A percentile compares a stretch with the other conserved stretches of the same genome.
Evolutionary conservation across 2,329 filamentous ascomycete species (phyloP).

Genomic region (Phyllosticta citriasiana): DNA sequence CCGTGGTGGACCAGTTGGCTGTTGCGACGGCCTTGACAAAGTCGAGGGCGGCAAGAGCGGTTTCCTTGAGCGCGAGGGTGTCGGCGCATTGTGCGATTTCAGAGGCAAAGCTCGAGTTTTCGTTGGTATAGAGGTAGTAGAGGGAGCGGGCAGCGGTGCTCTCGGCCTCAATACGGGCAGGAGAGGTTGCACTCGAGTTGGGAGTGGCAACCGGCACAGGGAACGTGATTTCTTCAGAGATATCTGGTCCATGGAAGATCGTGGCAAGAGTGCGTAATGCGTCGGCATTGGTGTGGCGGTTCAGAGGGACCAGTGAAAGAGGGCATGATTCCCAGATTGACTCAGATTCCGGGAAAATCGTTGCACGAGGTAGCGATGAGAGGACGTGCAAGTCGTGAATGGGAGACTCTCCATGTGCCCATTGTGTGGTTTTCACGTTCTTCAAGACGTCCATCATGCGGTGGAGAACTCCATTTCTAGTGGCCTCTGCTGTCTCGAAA

Average conservation of each 20-base stretch:
- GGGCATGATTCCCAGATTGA: slow-evolving; percentile 11
- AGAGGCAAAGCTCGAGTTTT: slow-evolving; percentile 42
- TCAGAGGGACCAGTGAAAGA: slow-evolving; percentile 38
- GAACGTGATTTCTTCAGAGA: slow-evolving; percentile 23
- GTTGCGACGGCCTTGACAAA: slow-evolving; percentile 44
- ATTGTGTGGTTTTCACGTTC: slow-evolving; percentile 39
- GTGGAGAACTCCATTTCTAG: neutral
- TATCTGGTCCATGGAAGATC: slow-evolving; percentile 44
- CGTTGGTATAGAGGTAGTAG: slow-evolving; percentile 43
- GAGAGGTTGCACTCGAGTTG: slow-evolving; percentile 11
- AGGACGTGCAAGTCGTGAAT: slow-evolving; percentile 48
- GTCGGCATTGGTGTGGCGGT: slow-evolving; percentile 42
- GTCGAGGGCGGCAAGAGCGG: slow-evolving; percentile 44
- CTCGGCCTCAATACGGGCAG: slow-evolving; percentile 36
- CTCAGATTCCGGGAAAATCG: slow-evolving; percentile 32
- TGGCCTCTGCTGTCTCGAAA: slow-evolving; percentile 37
- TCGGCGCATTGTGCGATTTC: slow-evolving; percentile 45
- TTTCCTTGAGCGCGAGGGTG: slow-evolving; percentile 46
- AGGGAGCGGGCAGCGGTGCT: slow-evolving; percentile 44
- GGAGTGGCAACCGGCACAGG: slow-evolving; percentile 18
- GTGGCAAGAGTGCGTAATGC: slow-evolving; percentile 45
- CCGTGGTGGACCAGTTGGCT: slow-evolving; percentile 41
- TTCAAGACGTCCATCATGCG: slow-evolving; percentile 34
- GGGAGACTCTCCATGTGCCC: slow-evolving; percentile 45
- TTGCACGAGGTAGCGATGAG: slow-evolving; percentile 45